Evolutionary conservation across 2,329 filamentous ascomycete species (phyloP).

Genomic region (Pochonia chlamydosporia): DNA sequence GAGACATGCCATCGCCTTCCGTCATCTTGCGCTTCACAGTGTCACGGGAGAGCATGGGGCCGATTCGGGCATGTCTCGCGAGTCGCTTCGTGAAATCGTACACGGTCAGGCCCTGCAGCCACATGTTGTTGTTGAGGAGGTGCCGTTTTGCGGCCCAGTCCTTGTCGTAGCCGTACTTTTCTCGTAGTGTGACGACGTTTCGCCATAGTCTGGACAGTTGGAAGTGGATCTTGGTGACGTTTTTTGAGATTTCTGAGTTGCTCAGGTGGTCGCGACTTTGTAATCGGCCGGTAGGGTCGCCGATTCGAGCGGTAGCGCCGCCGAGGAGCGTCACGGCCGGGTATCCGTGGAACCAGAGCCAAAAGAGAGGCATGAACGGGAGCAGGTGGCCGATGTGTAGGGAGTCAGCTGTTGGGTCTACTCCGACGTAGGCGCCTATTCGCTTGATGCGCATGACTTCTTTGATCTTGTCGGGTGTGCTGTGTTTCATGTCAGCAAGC

Average conservation of each 20-base stretch:
- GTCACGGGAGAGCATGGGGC: conserved; percentile 82
- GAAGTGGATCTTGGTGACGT: conserved; percentile 61
- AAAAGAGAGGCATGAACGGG: conserved; percentile 77
- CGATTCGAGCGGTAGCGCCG: conserved; percentile 70
- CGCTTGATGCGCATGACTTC: conserved; percentile 58
- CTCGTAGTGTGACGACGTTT: conserved; percentile 63
- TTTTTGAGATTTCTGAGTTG: conserved; percentile 50
- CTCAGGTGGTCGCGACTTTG: conserved; percentile 51
- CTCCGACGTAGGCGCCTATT: conserved; percentile 71
- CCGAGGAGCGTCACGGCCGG: conserved; percentile 62
- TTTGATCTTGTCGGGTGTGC: conserved; percentile 48
- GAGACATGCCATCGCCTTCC: conserved; percentile 88
- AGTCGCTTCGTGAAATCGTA: conserved; percentile 71
- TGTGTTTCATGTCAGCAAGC: conserved; percentile 12
- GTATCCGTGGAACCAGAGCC: conserved; percentile 75
- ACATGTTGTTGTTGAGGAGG: conserved; percentile 75
- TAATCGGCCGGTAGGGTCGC: conserved; percentile 69
- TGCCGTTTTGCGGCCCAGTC: conserved; percentile 61
- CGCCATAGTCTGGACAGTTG: conserved; percentile 68
- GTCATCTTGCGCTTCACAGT: conserved; percentile 83
- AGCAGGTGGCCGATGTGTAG: conserved; percentile 77
- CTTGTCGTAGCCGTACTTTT: conserved; percentile 57
- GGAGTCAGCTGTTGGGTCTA: conserved; percentile 76
- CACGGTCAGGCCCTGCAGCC: conserved; percentile 69
- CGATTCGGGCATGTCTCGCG: conserved; percentile 69